phyloP scores from a whole-genome alignment of 257 asterid species.

The Solanum lignicaule region DNA sequence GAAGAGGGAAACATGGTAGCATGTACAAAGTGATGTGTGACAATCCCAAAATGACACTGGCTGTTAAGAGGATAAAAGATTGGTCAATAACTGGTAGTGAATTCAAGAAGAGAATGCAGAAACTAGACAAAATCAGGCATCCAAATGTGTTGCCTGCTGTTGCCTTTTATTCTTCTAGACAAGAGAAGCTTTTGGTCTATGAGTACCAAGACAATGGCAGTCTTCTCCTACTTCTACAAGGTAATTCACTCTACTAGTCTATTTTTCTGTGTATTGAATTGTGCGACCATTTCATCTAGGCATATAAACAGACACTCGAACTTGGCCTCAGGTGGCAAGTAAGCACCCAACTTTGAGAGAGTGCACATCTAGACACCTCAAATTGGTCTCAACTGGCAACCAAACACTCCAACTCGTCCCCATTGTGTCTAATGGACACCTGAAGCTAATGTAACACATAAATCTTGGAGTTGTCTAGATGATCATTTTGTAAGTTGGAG shows the following conservation, averaged over 20 bases:
- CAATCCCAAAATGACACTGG: constrained; percentile 32
- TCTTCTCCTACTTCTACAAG: constrained; percentile 51
- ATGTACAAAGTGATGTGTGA: constrained; percentile 53
- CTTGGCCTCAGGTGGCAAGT: background rate
- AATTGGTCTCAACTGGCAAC: background rate
- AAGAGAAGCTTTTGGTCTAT: constrained; percentile 71
- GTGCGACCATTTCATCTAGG: background rate
- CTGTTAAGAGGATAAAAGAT: constrained; percentile 64
- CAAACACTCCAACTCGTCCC: too few relatives aligned
- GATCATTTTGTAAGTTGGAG: too few relatives aligned
- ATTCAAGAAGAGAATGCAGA: constrained; percentile 57
- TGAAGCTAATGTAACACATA: too few relatives aligned
- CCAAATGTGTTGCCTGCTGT: constrained; percentile 46
- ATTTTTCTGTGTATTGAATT: background rate
- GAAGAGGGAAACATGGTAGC: constrained; percentile 69
- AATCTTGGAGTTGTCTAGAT: too few relatives aligned
- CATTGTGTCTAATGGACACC: too few relatives aligned
- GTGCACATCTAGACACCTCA: background rate
- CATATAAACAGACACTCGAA: background rate
- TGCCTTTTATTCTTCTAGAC: constrained; percentile 57
- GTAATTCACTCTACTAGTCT: constrained; percentile 13
- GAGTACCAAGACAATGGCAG: constrained; percentile 61
- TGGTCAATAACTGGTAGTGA: constrained; percentile 44
- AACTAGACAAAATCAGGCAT: constrained; percentile 48
- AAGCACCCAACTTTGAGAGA: background rate